Base-by-base conservation (phyloP, 208 protist species). In the Herpetomonas tarakana region DNA sequence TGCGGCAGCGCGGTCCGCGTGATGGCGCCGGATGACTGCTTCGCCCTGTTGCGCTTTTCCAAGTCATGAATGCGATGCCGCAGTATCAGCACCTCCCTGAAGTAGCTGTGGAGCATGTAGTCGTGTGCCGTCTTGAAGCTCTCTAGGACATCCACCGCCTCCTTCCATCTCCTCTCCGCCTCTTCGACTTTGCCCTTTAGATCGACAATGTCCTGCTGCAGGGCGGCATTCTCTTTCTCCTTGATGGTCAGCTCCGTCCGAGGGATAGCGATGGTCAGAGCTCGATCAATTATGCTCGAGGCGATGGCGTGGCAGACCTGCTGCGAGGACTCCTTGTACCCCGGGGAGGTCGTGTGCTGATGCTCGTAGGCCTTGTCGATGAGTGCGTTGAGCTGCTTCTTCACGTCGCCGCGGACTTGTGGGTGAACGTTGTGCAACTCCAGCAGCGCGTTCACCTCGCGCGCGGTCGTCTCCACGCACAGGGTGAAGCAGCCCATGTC, bases 81-180 rank as follows among this genome's bases (percentile, higher is more conserved):
- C 39, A 94, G 70, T 26, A 89, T 62, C 2, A 90, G 69, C 2
- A 92, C 88, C 57, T 94, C 85, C 12, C 74, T 66, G 56, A 94
- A 94, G 65, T 94, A 94, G 53, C 64, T 80, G 55, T 83, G 81
- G 50, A 94, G 64, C 88, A 91, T 89, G 61, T 83, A 86, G 22
- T 91, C 76, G 58, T 94, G 84, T n/a, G 81, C 78, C 28, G 68
- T 45, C 39, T 84, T 79, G 27, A 83, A 29, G 44, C 81, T 62
- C 0, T 25, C 52, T 26, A 87, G 59, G 26, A 58, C 51, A 6
- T 21, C 56, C 52, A 83, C 57, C 53, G 67, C 11, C 11, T 78
- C 67, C 4, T 24, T 45, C 18, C 69, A 49, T 11, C 58, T 49
- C n/a, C 49, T 3, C 25, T 79, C 56, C 46, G 61, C 61, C 29